Evolutionary conservation across 2,329 filamentous ascomycete species (phyloP).

Genomic region (Diaporthe citri): DNA sequence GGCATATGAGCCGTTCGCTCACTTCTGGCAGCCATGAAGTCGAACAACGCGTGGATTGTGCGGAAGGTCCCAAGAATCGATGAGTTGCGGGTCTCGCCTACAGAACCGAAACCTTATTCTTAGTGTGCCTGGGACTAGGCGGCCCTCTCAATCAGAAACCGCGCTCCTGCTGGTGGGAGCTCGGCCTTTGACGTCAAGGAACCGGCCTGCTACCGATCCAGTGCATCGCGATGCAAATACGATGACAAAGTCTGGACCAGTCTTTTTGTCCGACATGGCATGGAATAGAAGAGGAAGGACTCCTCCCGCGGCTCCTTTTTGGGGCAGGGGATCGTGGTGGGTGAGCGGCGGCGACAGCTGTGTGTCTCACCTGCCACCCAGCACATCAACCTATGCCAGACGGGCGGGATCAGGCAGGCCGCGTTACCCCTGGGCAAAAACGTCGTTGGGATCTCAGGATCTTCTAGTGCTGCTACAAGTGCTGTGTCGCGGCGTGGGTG

Average conservation of each 20-base stretch:
- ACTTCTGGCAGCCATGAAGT: neutral
- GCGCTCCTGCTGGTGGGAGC: slow-evolving; percentile 17
- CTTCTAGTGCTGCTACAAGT: neutral
- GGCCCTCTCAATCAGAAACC: neutral
- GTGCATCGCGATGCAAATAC: neutral
- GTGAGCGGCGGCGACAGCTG: neutral
- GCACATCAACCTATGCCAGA: slow-evolving; percentile 15
- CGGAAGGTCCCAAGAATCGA: slow-evolving; percentile 1
- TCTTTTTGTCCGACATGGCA: neutral
- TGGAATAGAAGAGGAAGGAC: neutral
- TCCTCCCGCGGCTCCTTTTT: neutral
- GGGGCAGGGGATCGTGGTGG: neutral
- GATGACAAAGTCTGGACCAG: slow-evolving; percentile 24
- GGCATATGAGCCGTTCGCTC: neutral
- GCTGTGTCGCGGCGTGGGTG: neutral
- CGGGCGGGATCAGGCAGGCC: slow-evolving; percentile 2
- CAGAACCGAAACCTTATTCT: slow-evolving; percentile 25
- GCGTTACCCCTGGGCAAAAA: neutral
- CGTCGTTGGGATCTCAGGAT: neutral
- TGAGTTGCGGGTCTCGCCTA: slow-evolving; percentile 20
- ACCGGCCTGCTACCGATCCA: slow-evolving; percentile 1
- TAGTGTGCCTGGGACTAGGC: neutral
- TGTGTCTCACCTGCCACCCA: neutral
- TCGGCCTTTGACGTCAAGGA: slow-evolving; percentile 4
- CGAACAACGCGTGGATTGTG: neutral